A percentile compares a stretch with the other conserved stretches of the same genome.
Conservation (phyloP, 768 basidiomycete genomes). For the Kwoniella shandongensis region DNA sequence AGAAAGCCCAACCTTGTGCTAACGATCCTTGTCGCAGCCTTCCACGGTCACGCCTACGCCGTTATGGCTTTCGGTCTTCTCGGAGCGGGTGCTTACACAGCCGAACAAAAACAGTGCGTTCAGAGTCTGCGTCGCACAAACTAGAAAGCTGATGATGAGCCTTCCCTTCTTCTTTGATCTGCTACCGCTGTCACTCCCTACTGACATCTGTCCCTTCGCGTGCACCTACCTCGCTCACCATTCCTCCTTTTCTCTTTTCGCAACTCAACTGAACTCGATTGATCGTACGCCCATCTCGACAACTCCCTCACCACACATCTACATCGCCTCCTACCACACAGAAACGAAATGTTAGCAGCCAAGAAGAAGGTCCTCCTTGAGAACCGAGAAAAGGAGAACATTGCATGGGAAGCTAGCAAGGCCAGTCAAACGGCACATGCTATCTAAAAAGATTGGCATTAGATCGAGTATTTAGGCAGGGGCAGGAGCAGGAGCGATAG, state of each 20-base stretch:
- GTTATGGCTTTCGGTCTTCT: conserved; percentile 41
- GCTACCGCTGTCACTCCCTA: no score
- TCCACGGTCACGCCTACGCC: conserved; percentile 37
- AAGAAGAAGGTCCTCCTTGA: conserved; percentile 36
- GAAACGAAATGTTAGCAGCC: conserved; percentile 40
- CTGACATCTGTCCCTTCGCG: no score
- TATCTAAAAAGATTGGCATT: conserved; percentile 1
- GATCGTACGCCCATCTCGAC: no score
- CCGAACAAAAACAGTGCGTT: conserved; percentile 51
- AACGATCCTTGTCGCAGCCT: conserved; percentile 25
- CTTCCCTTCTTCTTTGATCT: no score
- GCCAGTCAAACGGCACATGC: conserved; percentile 19
- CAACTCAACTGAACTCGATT: no score
- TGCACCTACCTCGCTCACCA: no score
- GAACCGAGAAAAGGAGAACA: conserved; percentile 42
- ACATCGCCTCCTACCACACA: conserved; percentile 4
- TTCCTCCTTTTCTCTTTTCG: no score
- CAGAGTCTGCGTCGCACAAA: no score
- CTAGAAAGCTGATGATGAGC: no score
- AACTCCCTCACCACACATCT: not conserved
- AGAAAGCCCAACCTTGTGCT: no score
- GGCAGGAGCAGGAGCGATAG: no score
- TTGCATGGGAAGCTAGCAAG: conserved; percentile 36
- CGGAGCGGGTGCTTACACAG: conserved; percentile 48
- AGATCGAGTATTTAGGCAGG: no score